A percentile compares a stretch with the other conserved stretches of the same genome.
Evolutionary conservation across 1,284 basidiomycete species (phyloP).

Genomic region (Polyporus tsugae): DNA sequence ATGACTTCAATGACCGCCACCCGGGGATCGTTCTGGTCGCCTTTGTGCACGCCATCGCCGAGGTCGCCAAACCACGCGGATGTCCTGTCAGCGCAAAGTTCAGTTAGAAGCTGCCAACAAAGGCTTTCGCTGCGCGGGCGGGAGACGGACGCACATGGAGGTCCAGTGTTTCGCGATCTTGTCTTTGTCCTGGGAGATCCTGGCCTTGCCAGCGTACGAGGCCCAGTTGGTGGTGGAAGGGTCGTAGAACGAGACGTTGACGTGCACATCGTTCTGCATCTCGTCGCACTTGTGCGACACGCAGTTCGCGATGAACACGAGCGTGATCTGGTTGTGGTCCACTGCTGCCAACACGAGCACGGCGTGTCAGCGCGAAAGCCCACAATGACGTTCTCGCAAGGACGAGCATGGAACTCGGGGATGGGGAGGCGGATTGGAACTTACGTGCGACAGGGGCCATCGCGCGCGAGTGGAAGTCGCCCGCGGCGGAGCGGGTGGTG

Average conservation of each 20-base stretch:
- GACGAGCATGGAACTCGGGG: background rate
- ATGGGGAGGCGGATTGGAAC: conserved; percentile 35
- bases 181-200: conserved; percentile 67
- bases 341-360: conserved; percentile 46
- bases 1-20: conserved; percentile 84
- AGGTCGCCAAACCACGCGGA: conserved; percentile 90
- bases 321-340: conserved; percentile 55
- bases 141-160: conserved; percentile 51
- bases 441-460: conserved; percentile 80
- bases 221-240: conserved; percentile 83
- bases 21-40: conserved; percentile 83
- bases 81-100: conserved; percentile 48
- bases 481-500: conserved; percentile 79
- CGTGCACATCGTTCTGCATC: conserved; percentile 77
- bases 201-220: conserved; percentile 82
- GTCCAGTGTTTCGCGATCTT: conserved; percentile 79
- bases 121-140: background rate
- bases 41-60: conserved; percentile 88
- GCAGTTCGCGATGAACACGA: conserved; percentile 83
- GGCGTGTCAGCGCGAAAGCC: background rate
- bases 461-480: conserved; percentile 82
- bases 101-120: background rate
- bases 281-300: conserved; percentile 82
- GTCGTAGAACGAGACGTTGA: conserved; percentile 85
- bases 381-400: background rate